phyloP scores from a whole-genome alignment of 139 green algal genomes.

The Eudorina sp. region DNA sequence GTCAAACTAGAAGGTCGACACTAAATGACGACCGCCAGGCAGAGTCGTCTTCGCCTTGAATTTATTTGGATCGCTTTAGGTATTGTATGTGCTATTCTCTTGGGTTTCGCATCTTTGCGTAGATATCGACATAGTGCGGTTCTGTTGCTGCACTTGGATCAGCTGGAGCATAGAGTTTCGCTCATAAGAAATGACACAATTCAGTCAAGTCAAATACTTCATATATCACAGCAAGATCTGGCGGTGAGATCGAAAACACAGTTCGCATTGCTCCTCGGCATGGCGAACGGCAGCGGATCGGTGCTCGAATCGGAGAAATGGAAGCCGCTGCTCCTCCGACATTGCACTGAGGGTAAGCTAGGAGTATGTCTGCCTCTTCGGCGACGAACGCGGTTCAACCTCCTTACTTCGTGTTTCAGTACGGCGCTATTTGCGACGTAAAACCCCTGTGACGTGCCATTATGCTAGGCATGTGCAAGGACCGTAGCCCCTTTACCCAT shows the following conservation, averaged over 20 bases:
- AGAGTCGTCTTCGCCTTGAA: not conserved
- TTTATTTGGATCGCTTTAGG: not conserved
- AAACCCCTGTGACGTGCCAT: no score
- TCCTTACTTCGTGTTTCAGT: no score
- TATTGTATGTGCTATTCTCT: not conserved
- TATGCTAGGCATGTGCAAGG: not conserved
- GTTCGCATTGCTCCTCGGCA: not conserved
- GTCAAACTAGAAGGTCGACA: no score
- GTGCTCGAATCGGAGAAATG: constrained; percentile 13
- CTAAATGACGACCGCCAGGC: no score
- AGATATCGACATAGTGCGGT: not conserved
- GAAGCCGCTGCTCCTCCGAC: constrained; percentile 1
- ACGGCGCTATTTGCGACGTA: no score
- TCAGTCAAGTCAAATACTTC: not conserved
- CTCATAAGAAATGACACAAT: not conserved
- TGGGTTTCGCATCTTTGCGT: not conserved
- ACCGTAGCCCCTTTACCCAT: not conserved
- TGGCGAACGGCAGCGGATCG: not conserved
- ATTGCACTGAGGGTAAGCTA: constrained; percentile 1
- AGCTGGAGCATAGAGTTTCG: not conserved
- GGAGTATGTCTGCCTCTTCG: not conserved
- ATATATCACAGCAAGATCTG: not conserved
- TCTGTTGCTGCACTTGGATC: not conserved
- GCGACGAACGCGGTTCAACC: no score
- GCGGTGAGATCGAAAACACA: not conserved